Conservation (phyloP, 768 basidiomycete species). For the Trametes coccinea region DNA sequence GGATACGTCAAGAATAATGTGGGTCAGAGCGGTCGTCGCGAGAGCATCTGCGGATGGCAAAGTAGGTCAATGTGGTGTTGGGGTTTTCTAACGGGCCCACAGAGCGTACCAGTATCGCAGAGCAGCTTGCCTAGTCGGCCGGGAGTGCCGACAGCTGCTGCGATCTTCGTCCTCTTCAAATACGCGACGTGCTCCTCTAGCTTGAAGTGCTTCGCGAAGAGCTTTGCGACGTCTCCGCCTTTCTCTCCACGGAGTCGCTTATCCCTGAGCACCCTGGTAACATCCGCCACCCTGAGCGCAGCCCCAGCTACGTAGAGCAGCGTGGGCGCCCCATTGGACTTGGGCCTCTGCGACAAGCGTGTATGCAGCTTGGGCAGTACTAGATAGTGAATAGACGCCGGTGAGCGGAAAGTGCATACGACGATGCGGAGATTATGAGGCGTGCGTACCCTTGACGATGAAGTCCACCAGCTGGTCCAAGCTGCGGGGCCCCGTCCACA, state of each 20-base stretch:
- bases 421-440: background rate
- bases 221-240: conserved; percentile 89
- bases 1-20: conserved; percentile 80
- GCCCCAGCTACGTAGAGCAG: conserved; percentile 83
- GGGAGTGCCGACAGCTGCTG: conserved; percentile 89
- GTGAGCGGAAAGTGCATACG: background rate
- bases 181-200: conserved; percentile 83
- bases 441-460: conserved; percentile 64
- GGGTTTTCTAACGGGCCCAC: no score
- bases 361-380: conserved; percentile 67
- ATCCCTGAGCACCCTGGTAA: conserved; percentile 72
- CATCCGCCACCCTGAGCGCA: conserved; percentile 91
- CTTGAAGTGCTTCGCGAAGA: conserved; percentile 96
- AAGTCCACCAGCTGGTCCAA: conserved; percentile 74
- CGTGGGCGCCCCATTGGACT: conserved; percentile 81
- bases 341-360: conserved; percentile 74
- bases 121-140: conserved; percentile 86
- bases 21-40: conserved; percentile 70
- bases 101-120: conserved; percentile 59
- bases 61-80: background rate
- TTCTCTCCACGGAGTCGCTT: conserved; percentile 74
- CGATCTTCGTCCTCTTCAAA: conserved; percentile 82
- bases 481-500: conserved; percentile 71
- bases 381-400: conserved; percentile 27
- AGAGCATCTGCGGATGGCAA: conserved; percentile 57